Evolutionary conservation across 345 rosid species (phyloP).

Genomic region (Citrus mangshanensis): DNA sequence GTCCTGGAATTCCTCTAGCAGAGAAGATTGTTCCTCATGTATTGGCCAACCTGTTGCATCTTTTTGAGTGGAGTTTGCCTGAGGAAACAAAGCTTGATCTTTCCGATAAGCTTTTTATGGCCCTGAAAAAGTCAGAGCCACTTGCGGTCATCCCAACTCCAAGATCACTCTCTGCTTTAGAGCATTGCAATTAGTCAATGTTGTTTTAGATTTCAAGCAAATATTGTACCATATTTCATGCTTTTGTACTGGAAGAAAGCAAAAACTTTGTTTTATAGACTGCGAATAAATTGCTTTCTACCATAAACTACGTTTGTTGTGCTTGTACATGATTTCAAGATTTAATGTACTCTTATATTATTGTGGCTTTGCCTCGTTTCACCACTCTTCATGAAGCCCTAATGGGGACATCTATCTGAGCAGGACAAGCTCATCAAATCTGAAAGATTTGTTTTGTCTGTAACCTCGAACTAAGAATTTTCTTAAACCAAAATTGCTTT

Average conservation of each 20-base stretch:
- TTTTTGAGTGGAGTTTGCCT: no score
- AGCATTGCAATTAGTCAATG: background rate
- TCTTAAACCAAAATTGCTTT: no score
- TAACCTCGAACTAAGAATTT: background rate
- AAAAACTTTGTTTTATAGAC: background rate
- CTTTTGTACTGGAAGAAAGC: background rate
- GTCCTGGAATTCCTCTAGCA: no score
- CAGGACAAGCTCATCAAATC: background rate
- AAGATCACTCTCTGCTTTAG: background rate
- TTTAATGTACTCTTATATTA: no score
- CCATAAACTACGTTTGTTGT: background rate
- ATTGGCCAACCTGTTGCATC: no score
- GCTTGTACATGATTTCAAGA: background rate
- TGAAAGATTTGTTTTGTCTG: background rate
- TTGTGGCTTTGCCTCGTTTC: background rate
- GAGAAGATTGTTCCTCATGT: no score
- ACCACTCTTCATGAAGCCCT: no score
- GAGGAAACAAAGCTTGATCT: no score
- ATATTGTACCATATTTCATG: background rate
- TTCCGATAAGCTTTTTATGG: no score
- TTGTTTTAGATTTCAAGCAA: background rate
- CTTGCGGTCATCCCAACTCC: no score
- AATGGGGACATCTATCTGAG: background rate
- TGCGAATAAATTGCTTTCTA: background rate
- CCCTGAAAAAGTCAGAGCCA: no score